Evolutionary conservation across 1,139 yeast species (phyloP).

Genomic region (Hyphopichia wangnamkhiaoensis): DNA sequence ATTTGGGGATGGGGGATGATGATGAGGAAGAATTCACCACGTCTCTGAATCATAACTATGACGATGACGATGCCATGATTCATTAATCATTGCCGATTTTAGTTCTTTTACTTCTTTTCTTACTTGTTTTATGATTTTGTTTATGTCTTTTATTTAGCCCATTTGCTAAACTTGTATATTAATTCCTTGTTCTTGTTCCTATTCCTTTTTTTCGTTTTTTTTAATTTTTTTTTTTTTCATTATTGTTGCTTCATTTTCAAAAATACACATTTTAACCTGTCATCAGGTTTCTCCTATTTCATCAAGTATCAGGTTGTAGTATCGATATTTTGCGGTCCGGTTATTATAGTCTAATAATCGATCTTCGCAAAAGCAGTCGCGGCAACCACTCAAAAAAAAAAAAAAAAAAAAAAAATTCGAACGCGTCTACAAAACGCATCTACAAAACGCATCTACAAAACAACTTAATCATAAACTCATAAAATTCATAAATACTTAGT

Average conservation of each 20-base stretch:
- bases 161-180: no score
- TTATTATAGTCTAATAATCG: no score
- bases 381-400: neutral
- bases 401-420: neutral
- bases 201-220: neutral
- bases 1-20: slow-evolving; percentile 37
- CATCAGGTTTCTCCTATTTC: no score
- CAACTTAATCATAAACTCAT: slow-evolving; percentile 1
- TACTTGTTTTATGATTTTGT: neutral
- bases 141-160: neutral
- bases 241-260: no score
- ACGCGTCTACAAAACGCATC: neutral
- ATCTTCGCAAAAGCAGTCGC: no score
- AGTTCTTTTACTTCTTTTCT: neutral
- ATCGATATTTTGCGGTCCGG: no score
- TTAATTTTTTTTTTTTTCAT: no score
- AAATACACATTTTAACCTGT: no score
- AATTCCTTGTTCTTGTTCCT: neutral
- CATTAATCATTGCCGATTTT: no score
- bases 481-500: slow-evolving; percentile 1
- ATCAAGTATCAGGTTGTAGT: no score
- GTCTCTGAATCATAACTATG: no score
- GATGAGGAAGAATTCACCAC: no score
- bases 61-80: neutral
- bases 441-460: neutral